phyloP scores from a whole-genome alignment of 2,329 filamentous ascomycete genomes.

The Colletotrichum sublineola region DNA sequence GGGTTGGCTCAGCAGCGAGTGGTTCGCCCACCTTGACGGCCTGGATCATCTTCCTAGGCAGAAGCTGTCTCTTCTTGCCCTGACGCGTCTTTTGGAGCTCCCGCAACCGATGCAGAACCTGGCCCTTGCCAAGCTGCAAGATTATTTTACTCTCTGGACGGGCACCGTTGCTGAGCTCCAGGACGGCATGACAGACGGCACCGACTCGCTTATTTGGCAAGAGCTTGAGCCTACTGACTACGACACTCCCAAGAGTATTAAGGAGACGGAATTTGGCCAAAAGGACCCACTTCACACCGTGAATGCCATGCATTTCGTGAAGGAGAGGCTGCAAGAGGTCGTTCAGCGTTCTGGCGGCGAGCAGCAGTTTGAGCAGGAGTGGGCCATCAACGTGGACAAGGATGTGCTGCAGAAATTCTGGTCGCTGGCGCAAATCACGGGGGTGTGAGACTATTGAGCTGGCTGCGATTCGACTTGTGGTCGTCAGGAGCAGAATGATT shows the following conservation, averaged over 20 bases:
- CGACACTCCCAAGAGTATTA: slow-evolving; percentile 67
- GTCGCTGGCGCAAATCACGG: slow-evolving; percentile 24
- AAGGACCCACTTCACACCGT: slow-evolving; percentile 78
- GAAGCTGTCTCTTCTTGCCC: slow-evolving; percentile 79
- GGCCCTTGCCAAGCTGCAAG: slow-evolving; percentile 74
- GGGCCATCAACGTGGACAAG: slow-evolving; percentile 80
- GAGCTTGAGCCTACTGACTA: slow-evolving; percentile 61
- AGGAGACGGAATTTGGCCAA: slow-evolving; percentile 65
- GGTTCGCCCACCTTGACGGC: slow-evolving; percentile 78
- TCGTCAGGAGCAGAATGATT: slow-evolving; percentile 12
- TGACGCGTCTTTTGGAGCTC: slow-evolving; percentile 79
- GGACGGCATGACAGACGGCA: slow-evolving; percentile 66
- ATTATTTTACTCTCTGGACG: slow-evolving; percentile 82
- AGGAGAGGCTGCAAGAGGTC: slow-evolving; percentile 69
- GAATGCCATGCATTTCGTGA: slow-evolving; percentile 74
- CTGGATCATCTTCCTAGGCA: slow-evolving; percentile 75
- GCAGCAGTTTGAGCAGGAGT: slow-evolving; percentile 75
- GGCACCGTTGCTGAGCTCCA: slow-evolving; percentile 75
- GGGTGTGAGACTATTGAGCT: slow-evolving; percentile 9
- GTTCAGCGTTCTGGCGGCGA: slow-evolving; percentile 74
- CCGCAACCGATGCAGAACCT: slow-evolving; percentile 69
- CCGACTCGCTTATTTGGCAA: slow-evolving; percentile 66
- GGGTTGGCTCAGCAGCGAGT: slow-evolving; percentile 71
- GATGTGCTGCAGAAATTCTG: slow-evolving; percentile 77
- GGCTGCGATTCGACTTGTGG: slow-evolving; percentile 5